Conservation (phyloP, 176 grass and related monocot genomes). For the Ensete glaucum region DNA sequence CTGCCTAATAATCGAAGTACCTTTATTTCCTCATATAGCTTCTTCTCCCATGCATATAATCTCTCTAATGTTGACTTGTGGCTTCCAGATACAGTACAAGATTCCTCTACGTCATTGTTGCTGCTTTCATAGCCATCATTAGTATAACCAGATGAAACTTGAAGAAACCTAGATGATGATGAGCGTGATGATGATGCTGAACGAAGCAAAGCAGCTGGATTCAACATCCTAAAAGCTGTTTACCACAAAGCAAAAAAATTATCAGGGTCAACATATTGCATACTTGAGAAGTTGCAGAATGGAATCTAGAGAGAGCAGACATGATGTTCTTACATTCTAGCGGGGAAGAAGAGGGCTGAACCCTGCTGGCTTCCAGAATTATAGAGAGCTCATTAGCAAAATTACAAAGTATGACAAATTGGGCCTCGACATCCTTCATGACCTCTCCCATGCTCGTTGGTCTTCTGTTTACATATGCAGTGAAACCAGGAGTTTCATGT, state of each 20-base stretch:
- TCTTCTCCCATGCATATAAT: slow-evolving; percentile 94
- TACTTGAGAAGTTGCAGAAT: no score
- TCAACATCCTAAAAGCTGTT: slow-evolving; percentile 57
- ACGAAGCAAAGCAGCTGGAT: slow-evolving; percentile 62
- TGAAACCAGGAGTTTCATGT: slow-evolving; percentile 48
- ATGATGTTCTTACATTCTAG: slow-evolving; percentile 2
- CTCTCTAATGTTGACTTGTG: slow-evolving; percentile 91
- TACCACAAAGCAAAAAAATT: neutral
- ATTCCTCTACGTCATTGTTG: slow-evolving; percentile 73
- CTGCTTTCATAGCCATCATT: slow-evolving; percentile 69
- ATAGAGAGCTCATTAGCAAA: slow-evolving; percentile 41
- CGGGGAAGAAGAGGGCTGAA: slow-evolving; percentile 4
- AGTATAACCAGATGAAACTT: slow-evolving; percentile 58
- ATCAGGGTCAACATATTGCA: neutral
- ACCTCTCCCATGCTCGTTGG: slow-evolving; percentile 60
- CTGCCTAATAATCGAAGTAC: slow-evolving; percentile 26
- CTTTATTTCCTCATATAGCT: slow-evolving; percentile 97
- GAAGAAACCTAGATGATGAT: slow-evolving; percentile 63
- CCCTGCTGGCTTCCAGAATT: slow-evolving; percentile 46
- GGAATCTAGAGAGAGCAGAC: neutral
- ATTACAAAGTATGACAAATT: slow-evolving; percentile 44
- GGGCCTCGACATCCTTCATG: slow-evolving; percentile 52
- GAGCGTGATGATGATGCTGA: slow-evolving; percentile 72
- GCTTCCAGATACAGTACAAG: slow-evolving; percentile 60
- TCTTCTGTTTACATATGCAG: slow-evolving; percentile 48